Evolutionary conservation across 2,329 filamentous ascomycete species (phyloP).

Genomic region (Xylaria sp.): DNA sequence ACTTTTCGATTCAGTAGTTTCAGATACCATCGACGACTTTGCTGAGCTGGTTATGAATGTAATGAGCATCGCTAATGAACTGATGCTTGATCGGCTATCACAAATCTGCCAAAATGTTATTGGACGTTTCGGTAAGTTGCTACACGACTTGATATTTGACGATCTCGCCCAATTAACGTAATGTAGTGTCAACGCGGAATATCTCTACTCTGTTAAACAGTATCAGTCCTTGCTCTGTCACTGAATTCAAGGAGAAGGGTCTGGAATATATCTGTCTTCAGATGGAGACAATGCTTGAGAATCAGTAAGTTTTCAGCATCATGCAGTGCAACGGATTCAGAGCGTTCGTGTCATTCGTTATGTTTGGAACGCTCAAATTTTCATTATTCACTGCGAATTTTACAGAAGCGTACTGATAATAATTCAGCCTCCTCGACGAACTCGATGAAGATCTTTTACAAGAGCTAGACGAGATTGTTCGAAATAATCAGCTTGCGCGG

Average conservation of each 20-base stretch:
- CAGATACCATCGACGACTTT: conserved; percentile 80
- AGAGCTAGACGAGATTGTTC: conserved; percentile 83
- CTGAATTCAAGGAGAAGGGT: conserved; percentile 86
- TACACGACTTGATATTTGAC: neutral
- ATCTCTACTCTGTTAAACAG: conserved; percentile 86
- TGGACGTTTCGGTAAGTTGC: conserved; percentile 70
- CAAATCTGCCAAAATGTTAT: conserved; percentile 89
- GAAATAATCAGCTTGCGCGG: conserved; percentile 81
- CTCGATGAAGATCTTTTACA: conserved; percentile 84
- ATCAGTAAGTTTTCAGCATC: conserved; percentile 61
- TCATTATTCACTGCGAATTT: neutral
- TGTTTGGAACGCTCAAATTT: conserved; percentile 26
- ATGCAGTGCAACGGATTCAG: neutral
- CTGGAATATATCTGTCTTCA: conserved; percentile 93
- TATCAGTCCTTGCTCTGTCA: conserved; percentile 84
- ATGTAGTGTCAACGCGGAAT: conserved; percentile 79
- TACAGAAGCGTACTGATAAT: conserved; percentile 31
- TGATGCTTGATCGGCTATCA: conserved; percentile 92
- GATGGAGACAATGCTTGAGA: conserved; percentile 91
- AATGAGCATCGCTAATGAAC: conserved; percentile 87
- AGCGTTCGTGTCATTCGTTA: conserved; percentile 45
- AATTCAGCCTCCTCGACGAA: conserved; percentile 73
- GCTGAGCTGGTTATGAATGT: conserved; percentile 92
- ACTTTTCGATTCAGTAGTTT: conserved; percentile 81
- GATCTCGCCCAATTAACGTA: conserved; percentile 39